phyloP scores from a whole-genome alignment of 2,329 filamentous ascomycete species.

The Diplodia intermedia region DNA sequence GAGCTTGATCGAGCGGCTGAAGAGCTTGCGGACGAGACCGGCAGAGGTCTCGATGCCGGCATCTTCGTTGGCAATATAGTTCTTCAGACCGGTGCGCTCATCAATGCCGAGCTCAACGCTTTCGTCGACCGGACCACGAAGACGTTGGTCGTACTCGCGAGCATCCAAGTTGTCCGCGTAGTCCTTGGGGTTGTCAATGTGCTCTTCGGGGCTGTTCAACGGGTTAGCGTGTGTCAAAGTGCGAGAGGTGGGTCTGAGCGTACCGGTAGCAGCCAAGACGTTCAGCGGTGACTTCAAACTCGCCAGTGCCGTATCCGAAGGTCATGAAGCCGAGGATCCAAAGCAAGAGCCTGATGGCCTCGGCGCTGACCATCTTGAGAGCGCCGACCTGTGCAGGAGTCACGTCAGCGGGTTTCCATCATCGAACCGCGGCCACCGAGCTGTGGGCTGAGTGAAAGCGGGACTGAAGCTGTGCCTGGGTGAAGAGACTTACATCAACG shows the following conservation, averaged over 20 bases:
- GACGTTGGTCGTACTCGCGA: conserved; percentile 77
- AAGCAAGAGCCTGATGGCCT: conserved; percentile 87
- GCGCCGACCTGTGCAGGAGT: conserved; percentile 66
- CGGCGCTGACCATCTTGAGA: conserved; percentile 86
- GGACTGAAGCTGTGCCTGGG: not conserved
- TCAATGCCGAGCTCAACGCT: conserved; percentile 79
- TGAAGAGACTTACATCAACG: conserved; percentile 67
- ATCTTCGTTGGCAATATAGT: conserved; percentile 89
- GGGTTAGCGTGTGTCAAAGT: conserved; percentile 3
- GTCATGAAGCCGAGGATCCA: conserved; percentile 90
- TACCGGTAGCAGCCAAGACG: conserved; percentile 78
- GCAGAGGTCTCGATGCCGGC: conserved; percentile 82
- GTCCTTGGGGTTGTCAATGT: conserved; percentile 80
- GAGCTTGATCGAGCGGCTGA: conserved; percentile 77
- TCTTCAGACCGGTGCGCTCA: conserved; percentile 72
- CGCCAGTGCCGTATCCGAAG: conserved; percentile 81
- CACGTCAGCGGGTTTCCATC: conserved; percentile 5
- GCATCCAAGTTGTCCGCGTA: conserved; percentile 91
- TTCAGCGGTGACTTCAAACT: conserved; percentile 83
- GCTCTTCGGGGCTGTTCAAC: conserved; percentile 67
- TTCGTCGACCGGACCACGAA: conserved; percentile 84
- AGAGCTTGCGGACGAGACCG: conserved; percentile 74
- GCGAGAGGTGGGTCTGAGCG: conserved; percentile 18
- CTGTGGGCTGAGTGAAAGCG: not conserved
- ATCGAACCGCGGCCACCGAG: conserved; percentile 3